Percentiles rank a stretch among this genome's conserved stretches.
These are phyloP conservation scores for Trichoderma orchidacearum DNA, from an alignment of 495 filamentous ascomycete genomes.

Conservation along the genomic window DNA sequence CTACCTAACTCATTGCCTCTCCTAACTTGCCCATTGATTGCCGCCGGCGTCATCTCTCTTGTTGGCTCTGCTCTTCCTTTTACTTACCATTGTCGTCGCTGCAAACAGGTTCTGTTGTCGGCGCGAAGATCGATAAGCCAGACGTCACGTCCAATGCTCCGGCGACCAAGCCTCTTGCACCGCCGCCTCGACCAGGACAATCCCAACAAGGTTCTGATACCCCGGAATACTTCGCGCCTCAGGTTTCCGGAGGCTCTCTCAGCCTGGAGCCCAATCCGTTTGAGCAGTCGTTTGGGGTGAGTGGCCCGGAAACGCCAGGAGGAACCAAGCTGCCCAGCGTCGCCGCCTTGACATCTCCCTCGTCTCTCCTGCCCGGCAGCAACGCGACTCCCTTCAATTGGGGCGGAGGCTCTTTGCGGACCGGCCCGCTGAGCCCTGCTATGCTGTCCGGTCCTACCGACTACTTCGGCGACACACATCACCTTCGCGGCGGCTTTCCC, in stretches of 20 bases:
- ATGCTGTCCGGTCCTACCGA: constrained; percentile 86
- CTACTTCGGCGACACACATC: constrained; percentile 64
- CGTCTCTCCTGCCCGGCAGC: constrained; percentile 58
- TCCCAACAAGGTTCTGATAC: constrained; percentile 37
- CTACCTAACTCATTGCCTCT: neutral
- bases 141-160: constrained; percentile 24
- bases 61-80: neutral
- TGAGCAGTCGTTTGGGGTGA: constrained; percentile 72
- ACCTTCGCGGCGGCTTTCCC: constrained; percentile 73
- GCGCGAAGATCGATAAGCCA: constrained; percentile 27
- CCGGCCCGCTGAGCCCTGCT: constrained; percentile 88
- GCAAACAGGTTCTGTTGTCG: constrained; percentile 12
- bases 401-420: constrained; percentile 70
- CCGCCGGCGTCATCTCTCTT: neutral
- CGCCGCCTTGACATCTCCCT: constrained; percentile 82
- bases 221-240: constrained; percentile 66
- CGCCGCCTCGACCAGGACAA: constrained; percentile 61
- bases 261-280: constrained; percentile 91
- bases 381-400: constrained; percentile 61
- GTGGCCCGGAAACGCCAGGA: constrained; percentile 66
- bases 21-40: neutral
- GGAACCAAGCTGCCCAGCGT: constrained; percentile 85
- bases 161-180: constrained; percentile 50
- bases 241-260: constrained; percentile 39
- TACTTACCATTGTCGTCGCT: neutral